These are phyloP conservation scores for Saprolegnia diclina DNA, from an alignment of 352 stramenopile species.

Conservation along the genomic window DNA sequence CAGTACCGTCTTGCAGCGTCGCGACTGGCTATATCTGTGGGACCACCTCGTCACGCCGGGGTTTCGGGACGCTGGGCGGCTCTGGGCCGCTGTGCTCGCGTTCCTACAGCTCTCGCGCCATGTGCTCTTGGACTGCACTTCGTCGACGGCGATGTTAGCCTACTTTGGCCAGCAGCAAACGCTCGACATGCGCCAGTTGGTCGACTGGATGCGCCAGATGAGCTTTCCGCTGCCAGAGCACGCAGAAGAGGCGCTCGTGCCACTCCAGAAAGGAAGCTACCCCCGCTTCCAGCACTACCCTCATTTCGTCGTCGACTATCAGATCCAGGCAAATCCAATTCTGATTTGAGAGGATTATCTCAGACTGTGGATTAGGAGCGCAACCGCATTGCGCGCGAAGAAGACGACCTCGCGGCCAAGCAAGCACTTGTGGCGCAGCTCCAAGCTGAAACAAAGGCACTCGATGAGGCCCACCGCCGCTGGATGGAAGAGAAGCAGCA, in stretches of 20 bases:
- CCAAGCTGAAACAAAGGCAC: constrained; percentile 41
- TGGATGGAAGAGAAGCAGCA: constrained; percentile 60
- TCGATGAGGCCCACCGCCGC: constrained; percentile 55
- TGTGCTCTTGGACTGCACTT: constrained; percentile 46
- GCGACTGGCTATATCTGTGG: constrained; percentile 86
- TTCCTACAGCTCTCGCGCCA: constrained; percentile 68
- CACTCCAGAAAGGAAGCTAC: constrained; percentile 63
- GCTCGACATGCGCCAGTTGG: constrained; percentile 62
- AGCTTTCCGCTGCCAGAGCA: background rate
- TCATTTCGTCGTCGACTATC: constrained; percentile 74
- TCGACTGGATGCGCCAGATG: constrained; percentile 28
- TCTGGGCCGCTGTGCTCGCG: constrained; percentile 60
- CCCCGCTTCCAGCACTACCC: constrained; percentile 75
- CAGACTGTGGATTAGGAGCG: no score
- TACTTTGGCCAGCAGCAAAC: constrained; percentile 85
- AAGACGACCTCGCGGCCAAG: constrained; percentile 60
- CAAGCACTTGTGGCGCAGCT: constrained; percentile 53
- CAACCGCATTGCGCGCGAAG: constrained; percentile 72
- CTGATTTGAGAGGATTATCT: no score
- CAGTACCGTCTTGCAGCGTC: constrained; percentile 80
- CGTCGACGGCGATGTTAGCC: constrained; percentile 63
- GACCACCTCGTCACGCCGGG: constrained; percentile 51
- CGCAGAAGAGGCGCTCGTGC: constrained; percentile 37
- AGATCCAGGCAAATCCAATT: no score
- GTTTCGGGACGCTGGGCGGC: constrained; percentile 60